A percentile compares a stretch with the other conserved stretches of the same genome.
Conservation (phyloP, 345 rosid species). For the Litchi chinensis region DNA sequence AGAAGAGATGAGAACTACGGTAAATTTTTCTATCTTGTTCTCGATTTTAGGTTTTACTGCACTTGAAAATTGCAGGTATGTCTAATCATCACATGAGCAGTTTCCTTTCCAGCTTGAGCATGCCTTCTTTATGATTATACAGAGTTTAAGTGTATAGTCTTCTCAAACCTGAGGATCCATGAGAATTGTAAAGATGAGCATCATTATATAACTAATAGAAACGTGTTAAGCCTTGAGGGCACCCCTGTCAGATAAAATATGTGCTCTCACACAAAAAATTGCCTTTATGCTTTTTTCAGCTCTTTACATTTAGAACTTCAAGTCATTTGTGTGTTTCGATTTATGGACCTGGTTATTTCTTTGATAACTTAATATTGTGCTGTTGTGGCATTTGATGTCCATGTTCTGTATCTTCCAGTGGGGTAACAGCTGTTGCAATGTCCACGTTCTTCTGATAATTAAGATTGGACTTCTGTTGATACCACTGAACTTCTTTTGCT, state of each 20-base stretch:
- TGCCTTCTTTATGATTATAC: not conserved
- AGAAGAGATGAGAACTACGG: constrained; percentile 93
- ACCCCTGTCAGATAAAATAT: not conserved
- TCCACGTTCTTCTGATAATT: not conserved
- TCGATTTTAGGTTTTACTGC: not conserved
- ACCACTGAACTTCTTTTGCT: not conserved
- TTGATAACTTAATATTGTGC: not conserved
- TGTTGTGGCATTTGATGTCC: not conserved
- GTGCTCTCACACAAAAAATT: not conserved
- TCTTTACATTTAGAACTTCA: not conserved
- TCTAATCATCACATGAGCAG: constrained; percentile 2
- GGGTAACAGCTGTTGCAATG: not conserved
- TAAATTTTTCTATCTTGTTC: constrained; percentile 22
- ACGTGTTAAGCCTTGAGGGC: not conserved
- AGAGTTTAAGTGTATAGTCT: not conserved
- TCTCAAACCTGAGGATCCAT: constrained; percentile 9
- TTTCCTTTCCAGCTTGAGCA: constrained; percentile 6
- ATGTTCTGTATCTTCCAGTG: not conserved
- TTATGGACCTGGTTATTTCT: constrained; percentile 5
- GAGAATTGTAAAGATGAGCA: not conserved
- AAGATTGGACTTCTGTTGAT: constrained; percentile 2
- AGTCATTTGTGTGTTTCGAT: not conserved
- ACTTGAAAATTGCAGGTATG: not conserved
- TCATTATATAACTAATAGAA: not conserved
- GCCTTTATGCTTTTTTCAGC: not conserved